Base-by-base conservation (phyloP, 768 basidiomycete species). In the Suillus ampliporus region DNA sequence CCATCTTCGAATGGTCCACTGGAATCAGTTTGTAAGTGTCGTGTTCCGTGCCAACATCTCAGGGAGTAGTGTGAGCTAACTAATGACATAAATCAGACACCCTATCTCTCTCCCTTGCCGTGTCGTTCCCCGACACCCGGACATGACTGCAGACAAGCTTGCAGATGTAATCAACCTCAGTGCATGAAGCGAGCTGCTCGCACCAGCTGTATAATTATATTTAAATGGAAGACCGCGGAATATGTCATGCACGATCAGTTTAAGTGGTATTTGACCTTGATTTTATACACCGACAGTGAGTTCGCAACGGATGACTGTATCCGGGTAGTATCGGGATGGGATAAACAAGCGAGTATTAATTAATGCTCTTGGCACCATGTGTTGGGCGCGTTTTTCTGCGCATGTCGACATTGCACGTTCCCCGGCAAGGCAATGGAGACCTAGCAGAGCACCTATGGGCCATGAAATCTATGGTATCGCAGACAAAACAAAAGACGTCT, bases 31-130 rank as follows among this genome's bases (percentile, higher is more conserved):
- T 73, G 75, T 75, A 52, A 68, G 73, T 61, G 28, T 56, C 38
- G 21, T 54, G 23, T 38, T 38, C 52, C 13, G 35, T 34, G 19
- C 14, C 35, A 10, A 31, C 17, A 28, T 46, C 7, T 26, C 9
- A 37, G n/a, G 15, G 14, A 51, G 38, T 48, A 51, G 41, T 17
- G 43, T 44, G 38, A n/a, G 38, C 57, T 69, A 53, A 67, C 41
- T 43, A 38, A 44, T 51, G 35, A 41, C 10, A 10, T 34, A 8
- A 57, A 58, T 19, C 31, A 74, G 73, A 7, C 75, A 76, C 38
- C 73, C 73, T 4, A 63, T 75, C 17, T 65, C 66, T 31, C 66
- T 74, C n/a, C 66, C 69, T 37, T 72, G 75, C 43, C 75, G 69
- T 19, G 67, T 76, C 26, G 51, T 73, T 38, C 44, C 65, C 19